Evolutionary conservation across 2,329 filamentous ascomycete species (phyloP).

Genomic region (Penicillium capsulatum): DNA sequence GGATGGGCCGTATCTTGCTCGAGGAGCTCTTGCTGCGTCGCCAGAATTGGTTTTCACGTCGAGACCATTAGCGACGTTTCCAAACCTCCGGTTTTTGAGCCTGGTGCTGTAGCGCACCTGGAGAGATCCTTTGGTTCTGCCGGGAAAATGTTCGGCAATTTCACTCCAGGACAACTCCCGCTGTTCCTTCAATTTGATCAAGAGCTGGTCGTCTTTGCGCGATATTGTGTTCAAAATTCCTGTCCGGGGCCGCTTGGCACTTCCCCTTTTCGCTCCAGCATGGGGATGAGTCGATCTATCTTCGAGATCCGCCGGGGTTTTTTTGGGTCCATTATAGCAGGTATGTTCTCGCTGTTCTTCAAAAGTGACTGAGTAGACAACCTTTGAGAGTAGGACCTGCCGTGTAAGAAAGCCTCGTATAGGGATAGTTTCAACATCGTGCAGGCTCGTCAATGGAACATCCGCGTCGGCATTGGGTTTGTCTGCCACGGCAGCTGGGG

Average conservation of each 20-base stretch:
- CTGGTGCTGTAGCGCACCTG: conserved; percentile 10
- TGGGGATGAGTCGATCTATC: conserved; percentile 3
- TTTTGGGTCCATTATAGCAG: conserved; percentile 1
- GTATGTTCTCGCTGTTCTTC: conserved; percentile 8
- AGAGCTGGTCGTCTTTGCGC: conserved; percentile 9
- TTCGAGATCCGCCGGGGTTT: conserved; percentile 1
- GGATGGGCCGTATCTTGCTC: not conserved
- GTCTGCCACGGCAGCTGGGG: conserved; percentile 1
- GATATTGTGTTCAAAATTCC: not conserved
- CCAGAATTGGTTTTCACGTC: not conserved
- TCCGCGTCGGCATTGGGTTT: conserved; percentile 2
- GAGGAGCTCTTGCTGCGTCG: not conserved
- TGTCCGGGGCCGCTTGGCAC: not conserved
- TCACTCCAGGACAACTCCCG: conserved; percentile 4
- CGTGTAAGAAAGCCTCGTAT: conserved; percentile 12
- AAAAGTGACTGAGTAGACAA: conserved; percentile 12
- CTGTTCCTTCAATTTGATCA: conserved; percentile 13
- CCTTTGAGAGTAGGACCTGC: conserved; percentile 8
- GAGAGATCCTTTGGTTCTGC: conserved; percentile 9
- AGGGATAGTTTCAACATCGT: conserved; percentile 11
- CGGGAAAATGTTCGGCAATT: conserved; percentile 11
- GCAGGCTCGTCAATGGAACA: conserved; percentile 4
- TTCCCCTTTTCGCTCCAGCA: not conserved
- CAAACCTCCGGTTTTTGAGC: conserved; percentile 3
- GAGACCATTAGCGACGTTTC: not conserved